Percentiles rank a stretch among this genome's conserved stretches.
These are phyloP conservation scores for Pleurotus sapidus DNA, from an alignment of 768 basidiomycete genomes.

Conservation along the genomic window DNA sequence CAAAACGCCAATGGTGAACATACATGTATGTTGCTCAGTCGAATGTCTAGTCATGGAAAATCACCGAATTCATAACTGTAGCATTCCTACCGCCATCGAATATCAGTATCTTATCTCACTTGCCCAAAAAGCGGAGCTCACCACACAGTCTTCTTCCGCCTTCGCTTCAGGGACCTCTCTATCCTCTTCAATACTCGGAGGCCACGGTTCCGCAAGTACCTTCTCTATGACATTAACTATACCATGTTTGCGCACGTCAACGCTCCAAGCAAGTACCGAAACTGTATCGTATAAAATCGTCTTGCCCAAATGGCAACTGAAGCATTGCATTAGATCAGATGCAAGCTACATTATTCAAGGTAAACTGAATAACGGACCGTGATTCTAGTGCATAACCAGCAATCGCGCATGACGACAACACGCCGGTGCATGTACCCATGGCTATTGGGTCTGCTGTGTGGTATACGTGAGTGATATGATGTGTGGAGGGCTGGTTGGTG, in stretches of 20 bases:
- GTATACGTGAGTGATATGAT: conserved; percentile 87
- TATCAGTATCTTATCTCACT: neutral
- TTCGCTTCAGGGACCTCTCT: conserved; percentile 58
- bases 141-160: conserved; percentile 68
- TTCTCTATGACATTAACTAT: conserved; percentile 80
- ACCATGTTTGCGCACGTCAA: conserved; percentile 76
- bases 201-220: conserved; percentile 71
- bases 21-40: too few relatives aligned
- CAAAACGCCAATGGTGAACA: too few relatives aligned
- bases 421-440: conserved; percentile 84
- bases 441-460: conserved; percentile 95
- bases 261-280: conserved; percentile 78
- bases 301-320: conserved; percentile 81
- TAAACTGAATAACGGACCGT: too few relatives aligned
- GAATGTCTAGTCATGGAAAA: conserved; percentile 8
- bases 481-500: conserved; percentile 49
- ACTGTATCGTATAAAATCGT: conserved; percentile 93
- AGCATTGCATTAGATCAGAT: neutral
- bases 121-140: conserved; percentile 30
- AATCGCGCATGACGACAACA: conserved; percentile 76
- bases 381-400: conserved; percentile 87
- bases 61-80: conserved; percentile 62
- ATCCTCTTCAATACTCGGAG: conserved; percentile 53
- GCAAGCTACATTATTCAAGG: too few relatives aligned
- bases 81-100: conserved; percentile 41